phyloP scores from a whole-genome alignment of 2,329 filamentous ascomycete genomes.

The Ophiostoma triangulosporum region DNA sequence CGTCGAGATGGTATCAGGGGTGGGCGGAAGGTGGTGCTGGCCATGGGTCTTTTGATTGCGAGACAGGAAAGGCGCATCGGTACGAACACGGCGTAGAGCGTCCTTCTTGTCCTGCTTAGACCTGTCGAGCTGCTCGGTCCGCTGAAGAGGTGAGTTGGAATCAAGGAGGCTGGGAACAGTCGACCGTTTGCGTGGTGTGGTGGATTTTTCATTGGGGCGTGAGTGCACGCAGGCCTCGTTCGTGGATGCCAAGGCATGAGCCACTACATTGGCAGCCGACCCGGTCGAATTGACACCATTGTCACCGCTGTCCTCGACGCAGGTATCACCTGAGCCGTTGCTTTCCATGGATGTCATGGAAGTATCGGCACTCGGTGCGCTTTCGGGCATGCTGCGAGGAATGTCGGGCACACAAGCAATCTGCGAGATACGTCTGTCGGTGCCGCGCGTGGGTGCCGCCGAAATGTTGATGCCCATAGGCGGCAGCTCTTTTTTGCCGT shows the following conservation, averaged over 20 bases:
- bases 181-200: slow-evolving; percentile 17
- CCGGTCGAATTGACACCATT: slow-evolving; percentile 13
- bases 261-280: slow-evolving; percentile 1
- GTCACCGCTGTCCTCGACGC: not conserved
- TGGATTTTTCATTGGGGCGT: not conserved
- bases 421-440: not conserved
- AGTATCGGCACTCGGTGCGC: not conserved
- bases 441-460: not conserved
- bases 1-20: slow-evolving; percentile 46
- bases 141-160: slow-evolving; percentile 34
- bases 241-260: slow-evolving; percentile 6
- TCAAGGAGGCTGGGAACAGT: slow-evolving; percentile 33
- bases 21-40: slow-evolving; percentile 38
- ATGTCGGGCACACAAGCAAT: slow-evolving; percentile 10
- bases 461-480: not conserved
- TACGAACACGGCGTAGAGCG: slow-evolving; percentile 34
- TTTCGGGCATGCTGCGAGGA: slow-evolving; percentile 1
- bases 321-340: not conserved
- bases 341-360: not conserved
- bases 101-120: slow-evolving; percentile 35
- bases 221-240: not conserved
- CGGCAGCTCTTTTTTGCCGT: slow-evolving; percentile 31
- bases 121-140: slow-evolving; percentile 25
- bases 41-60: slow-evolving; percentile 29
- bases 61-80: slow-evolving; percentile 28